Percentiles rank a stretch among this genome's conserved stretches.
Evolutionary conservation across 2,329 filamentous ascomycete genomes (phyloP).

Genomic region (Fonsecaea monophora): DNA sequence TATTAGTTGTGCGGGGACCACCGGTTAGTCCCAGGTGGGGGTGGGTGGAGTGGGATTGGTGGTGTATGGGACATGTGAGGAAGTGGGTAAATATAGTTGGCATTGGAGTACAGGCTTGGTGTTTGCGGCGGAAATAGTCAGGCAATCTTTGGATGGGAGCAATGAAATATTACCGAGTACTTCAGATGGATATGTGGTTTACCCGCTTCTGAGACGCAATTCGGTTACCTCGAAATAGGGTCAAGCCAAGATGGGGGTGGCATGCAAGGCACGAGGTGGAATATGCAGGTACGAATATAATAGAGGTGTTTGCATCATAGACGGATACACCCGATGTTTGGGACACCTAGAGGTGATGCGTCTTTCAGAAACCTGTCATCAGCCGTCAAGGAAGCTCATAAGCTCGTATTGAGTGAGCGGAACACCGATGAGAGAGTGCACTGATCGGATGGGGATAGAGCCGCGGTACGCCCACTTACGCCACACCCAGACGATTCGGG

Average conservation of each 20-base stretch:
- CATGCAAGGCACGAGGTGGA: constrained; percentile 10
- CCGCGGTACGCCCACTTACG: background rate
- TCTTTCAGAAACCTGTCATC: background rate
- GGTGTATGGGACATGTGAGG: no score
- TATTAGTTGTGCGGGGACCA: no score
- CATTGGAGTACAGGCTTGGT: constrained; percentile 15
- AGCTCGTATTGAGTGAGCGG: background rate
- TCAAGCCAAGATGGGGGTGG: background rate
- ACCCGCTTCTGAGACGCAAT: constrained; percentile 8
- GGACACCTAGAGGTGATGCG: background rate
- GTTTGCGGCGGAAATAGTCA: constrained; percentile 14
- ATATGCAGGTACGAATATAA: constrained; percentile 11
- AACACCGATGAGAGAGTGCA: background rate
- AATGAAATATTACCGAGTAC: constrained; percentile 14
- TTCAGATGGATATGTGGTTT: constrained; percentile 21
- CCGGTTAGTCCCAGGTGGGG: no score
- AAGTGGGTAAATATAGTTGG: no score
- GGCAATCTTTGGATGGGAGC: constrained; percentile 10
- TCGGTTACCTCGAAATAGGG: constrained; percentile 15
- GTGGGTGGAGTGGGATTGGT: no score
- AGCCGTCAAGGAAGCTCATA: background rate
- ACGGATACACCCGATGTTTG: background rate
- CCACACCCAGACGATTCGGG: background rate
- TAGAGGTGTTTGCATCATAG: background rate
- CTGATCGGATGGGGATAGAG: background rate